Conservation (phyloP, 306 rosid genomes). For the Datisca glomerata region DNA sequence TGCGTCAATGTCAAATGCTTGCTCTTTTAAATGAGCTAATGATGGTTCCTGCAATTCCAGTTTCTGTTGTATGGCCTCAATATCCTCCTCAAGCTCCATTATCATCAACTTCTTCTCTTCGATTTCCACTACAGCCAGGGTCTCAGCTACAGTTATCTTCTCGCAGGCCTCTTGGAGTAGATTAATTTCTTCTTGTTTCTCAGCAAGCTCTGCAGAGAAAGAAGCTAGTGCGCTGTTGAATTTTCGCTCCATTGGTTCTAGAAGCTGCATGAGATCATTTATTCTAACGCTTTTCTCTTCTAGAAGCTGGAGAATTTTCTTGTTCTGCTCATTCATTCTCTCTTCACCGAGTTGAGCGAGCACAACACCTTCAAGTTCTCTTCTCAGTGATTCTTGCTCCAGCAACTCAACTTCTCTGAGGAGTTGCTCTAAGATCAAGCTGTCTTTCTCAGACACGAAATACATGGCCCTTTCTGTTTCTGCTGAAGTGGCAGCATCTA, state of each 20-base stretch:
- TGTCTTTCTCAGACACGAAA: constrained; percentile 8
- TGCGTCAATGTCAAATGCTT: constrained; percentile 44
- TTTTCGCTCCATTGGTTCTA: constrained; percentile 34
- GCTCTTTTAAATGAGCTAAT: constrained; percentile 25
- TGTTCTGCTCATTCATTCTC: constrained; percentile 28
- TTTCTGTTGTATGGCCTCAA: constrained; percentile 33
- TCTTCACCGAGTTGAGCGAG: constrained; percentile 29
- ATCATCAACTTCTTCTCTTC: constrained; percentile 61
- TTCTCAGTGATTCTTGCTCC: constrained; percentile 39
- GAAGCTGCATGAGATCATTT: constrained; percentile 28
- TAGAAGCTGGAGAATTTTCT: constrained; percentile 17
- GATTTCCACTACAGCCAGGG: constrained; percentile 39
- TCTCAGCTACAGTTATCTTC: constrained; percentile 37
- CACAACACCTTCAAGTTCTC: constrained; percentile 37
- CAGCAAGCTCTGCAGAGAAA: constrained; percentile 40
- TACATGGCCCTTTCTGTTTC: constrained; percentile 13
- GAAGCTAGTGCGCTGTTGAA: constrained; percentile 32
- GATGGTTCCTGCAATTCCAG: constrained; percentile 36
- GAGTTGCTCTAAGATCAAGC: constrained; percentile 36
- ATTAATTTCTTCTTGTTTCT: constrained; percentile 47
- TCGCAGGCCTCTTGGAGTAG: constrained; percentile 46
- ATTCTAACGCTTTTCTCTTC: constrained; percentile 26
- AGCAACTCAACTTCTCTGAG: constrained; percentile 35
- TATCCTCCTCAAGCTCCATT: constrained; percentile 48
- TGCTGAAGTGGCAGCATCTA: constrained; percentile 20